A percentile compares a stretch with the other conserved stretches of the same genome.
Evolutionary conservation across 176 grass and related monocot species (phyloP).

Genomic region (Triticum dicoccoides): DNA sequence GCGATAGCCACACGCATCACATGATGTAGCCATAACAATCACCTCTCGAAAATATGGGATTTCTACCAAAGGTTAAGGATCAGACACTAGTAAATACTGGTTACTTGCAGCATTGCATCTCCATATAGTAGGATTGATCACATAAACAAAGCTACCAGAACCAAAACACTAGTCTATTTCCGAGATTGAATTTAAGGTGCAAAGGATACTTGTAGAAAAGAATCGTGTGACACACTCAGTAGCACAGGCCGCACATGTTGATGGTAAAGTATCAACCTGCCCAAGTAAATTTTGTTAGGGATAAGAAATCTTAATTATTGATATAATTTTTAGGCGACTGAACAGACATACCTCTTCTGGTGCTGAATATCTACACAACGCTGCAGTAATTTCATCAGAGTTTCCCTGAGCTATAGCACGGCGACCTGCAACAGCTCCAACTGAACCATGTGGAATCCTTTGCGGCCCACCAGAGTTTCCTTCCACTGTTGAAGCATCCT

Average conservation of each 20-base stretch:
- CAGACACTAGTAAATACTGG: slow-evolving; percentile 10
- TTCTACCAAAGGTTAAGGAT: slow-evolving; percentile 58
- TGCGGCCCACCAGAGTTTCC: slow-evolving; percentile 31
- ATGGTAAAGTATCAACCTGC: slow-evolving; percentile 92
- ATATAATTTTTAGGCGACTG: not conserved
- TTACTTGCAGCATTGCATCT: not conserved
- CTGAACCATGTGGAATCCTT: slow-evolving; percentile 58
- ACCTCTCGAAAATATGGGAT: slow-evolving; percentile 96
- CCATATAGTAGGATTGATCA: not conserved
- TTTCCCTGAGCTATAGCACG: slow-evolving; percentile 91
- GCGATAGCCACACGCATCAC: slow-evolving; percentile 85
- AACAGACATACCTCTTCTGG: slow-evolving; percentile 76
- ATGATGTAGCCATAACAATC: slow-evolving; percentile 87
- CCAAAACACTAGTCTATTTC: not conserved
- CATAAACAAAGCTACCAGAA: slow-evolving; percentile 18
- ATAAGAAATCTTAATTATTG: not conserved
- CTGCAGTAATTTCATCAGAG: slow-evolving; percentile 75
- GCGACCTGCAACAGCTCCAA: slow-evolving; percentile 84
- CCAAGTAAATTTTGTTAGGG: slow-evolving; percentile 30
- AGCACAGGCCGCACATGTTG: slow-evolving; percentile 82
- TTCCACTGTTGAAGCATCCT: slow-evolving; percentile 34
- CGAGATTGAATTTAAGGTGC: not conserved
- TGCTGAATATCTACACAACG: slow-evolving; percentile 78
- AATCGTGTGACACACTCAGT: slow-evolving; percentile 67
- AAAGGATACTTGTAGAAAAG: slow-evolving; percentile 87